Evolutionary conservation across 768 basidiomycete species (phyloP).

Genomic region (Leccinum rimulosum): DNA sequence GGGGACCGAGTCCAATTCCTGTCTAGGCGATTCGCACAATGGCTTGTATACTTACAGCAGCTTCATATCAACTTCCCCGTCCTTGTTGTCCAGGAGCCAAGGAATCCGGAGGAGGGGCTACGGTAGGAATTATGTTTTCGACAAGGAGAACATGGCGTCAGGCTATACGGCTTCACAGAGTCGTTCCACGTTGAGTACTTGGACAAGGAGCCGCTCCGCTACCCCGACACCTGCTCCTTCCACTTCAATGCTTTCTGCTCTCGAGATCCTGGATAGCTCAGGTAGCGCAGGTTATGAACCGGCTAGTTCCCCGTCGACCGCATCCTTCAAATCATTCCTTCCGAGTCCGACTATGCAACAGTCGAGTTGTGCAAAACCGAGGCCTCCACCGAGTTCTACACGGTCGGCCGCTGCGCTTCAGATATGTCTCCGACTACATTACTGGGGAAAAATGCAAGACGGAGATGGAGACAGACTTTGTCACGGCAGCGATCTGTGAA

Average conservation of each 20-base stretch:
- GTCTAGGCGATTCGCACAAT: constrained; percentile 54
- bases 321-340: constrained; percentile 59
- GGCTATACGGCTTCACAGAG: constrained; percentile 34
- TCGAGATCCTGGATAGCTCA: constrained; percentile 32
- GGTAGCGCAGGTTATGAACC: constrained; percentile 53
- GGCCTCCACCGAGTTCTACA: constrained; percentile 45
- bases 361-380: constrained; percentile 43
- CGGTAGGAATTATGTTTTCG: constrained; percentile 39
- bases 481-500: constrained; percentile 45
- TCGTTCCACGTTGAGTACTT: constrained; percentile 33
- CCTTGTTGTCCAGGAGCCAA: constrained; percentile 55
- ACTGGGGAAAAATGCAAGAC: constrained; percentile 49
- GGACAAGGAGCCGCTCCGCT: constrained; percentile 33
- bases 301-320: constrained; percentile 41
- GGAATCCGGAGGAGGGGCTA: constrained; percentile 55
- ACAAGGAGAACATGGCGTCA: constrained; percentile 53
- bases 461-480: constrained; percentile 38
- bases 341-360: constrained; percentile 44
- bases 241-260: constrained; percentile 24
- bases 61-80: constrained; percentile 44
- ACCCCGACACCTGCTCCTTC: constrained; percentile 35
- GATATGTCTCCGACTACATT: constrained; percentile 45
- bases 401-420: constrained; percentile 42
- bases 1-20: constrained; percentile 53
- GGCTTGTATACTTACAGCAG: constrained; percentile 33